A percentile compares a stretch with the other conserved stretches of the same genome.
phyloP scores from a whole-genome alignment of 768 basidiomycete genomes.

The Clitopilus hobsonii region DNA sequence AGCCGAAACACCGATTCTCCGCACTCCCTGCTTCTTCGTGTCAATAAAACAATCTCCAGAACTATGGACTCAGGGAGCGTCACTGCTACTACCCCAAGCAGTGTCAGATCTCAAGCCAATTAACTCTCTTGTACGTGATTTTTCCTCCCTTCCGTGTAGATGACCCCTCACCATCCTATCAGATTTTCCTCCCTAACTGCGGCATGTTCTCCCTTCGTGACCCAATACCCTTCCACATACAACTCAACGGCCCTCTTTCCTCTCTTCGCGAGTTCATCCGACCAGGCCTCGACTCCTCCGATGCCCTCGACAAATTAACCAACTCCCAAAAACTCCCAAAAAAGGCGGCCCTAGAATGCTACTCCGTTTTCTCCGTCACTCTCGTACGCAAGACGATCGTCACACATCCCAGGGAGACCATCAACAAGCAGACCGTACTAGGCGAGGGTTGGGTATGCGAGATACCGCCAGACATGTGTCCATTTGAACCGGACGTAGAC shows the following conservation, averaged over 20 bases:
- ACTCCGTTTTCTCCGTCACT: constrained; percentile 37
- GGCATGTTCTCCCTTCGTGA: constrained; percentile 51
- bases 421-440: constrained; percentile 30
- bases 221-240: constrained; percentile 61
- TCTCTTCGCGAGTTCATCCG: constrained; percentile 43
- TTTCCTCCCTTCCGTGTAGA: background rate
- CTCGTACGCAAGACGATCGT: constrained; percentile 46
- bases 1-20: constrained; percentile 49
- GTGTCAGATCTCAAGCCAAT: constrained; percentile 33
- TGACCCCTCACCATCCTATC: background rate
- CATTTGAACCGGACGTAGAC: constrained; percentile 8
- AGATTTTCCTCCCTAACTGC: constrained; percentile 61
- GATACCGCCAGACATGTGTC: constrained; percentile 32
- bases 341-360: background rate
- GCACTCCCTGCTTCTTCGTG: constrained; percentile 44
- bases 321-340: background rate
- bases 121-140: constrained; percentile 12
- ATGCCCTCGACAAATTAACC: background rate
- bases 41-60: constrained; percentile 59
- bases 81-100: constrained; percentile 33
- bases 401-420: constrained; percentile 29
- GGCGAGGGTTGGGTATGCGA: constrained; percentile 46
- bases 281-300: background rate
- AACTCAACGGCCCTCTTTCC: constrained; percentile 43
- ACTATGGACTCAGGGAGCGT: constrained; percentile 55